These are phyloP conservation scores for Exophiala lecanii-corni DNA, from an alignment of 2,329 filamentous ascomycete species.

Conservation along the genomic window DNA sequence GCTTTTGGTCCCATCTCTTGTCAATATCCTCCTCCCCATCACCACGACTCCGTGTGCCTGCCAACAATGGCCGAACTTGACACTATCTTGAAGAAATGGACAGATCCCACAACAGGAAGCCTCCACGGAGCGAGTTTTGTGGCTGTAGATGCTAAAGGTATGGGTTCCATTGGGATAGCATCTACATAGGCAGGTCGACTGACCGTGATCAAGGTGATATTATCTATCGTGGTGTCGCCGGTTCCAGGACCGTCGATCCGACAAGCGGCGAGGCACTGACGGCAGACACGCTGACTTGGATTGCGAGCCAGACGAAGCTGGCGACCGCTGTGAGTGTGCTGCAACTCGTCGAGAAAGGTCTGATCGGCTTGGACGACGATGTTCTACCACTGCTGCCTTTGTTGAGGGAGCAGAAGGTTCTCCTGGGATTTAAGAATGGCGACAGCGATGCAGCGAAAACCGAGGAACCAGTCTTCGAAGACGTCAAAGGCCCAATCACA, in stretches of 20 bases:
- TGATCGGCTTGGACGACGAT: conserved; percentile 45
- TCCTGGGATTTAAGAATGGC: conserved; percentile 9
- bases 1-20: too few relatives aligned
- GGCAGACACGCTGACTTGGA: conserved; percentile 18
- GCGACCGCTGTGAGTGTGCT: conserved; percentile 49
- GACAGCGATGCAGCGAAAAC: not conserved
- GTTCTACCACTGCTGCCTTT: conserved; percentile 44
- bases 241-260: conserved; percentile 1
- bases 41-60: too few relatives aligned
- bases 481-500: conserved; percentile 14
- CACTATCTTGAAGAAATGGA: conserved; percentile 10
- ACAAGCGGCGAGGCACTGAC: conserved; percentile 10
- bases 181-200: too few relatives aligned
- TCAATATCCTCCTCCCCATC: too few relatives aligned
- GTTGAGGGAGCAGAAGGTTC: conserved; percentile 43
- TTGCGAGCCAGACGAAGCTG: conserved; percentile 37
- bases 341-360: conserved; percentile 52
- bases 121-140: conserved; percentile 11
- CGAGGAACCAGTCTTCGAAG: conserved; percentile 9
- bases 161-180: not conserved
- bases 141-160: conserved; percentile 10
- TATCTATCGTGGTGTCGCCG: not conserved
- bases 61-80: conserved; percentile 10
- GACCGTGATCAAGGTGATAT: not conserved
- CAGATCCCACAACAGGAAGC: conserved; percentile 7